Conservation (phyloP, 2,329 filamentous ascomycete genomes). For the Pestalotiopsis sp. region DNA sequence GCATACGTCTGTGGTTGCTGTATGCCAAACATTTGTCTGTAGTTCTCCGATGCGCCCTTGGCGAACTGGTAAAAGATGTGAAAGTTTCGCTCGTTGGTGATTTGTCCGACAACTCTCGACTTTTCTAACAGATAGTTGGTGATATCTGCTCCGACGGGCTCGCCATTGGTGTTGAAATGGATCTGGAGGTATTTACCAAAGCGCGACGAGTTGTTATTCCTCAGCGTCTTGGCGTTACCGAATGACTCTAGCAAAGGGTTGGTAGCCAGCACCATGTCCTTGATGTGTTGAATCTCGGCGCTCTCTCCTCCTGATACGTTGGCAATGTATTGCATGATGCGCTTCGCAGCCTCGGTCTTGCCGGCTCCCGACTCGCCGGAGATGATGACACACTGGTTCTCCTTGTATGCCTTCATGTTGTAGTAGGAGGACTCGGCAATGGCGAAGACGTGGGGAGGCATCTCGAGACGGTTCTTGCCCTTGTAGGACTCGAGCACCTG, state of each 20-base stretch:
- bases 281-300: conserved; percentile 91
- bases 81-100: conserved; percentile 94
- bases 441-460: conserved; percentile 94
- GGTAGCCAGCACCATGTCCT: conserved; percentile 98
- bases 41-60: conserved; percentile 86
- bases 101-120: conserved; percentile 92
- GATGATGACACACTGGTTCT: conserved; percentile 99
- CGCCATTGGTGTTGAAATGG: conserved; percentile 88
- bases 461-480: conserved; percentile 95
- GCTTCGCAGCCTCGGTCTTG: conserved; percentile 98
- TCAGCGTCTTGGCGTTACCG: conserved; percentile 94
- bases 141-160: conserved; percentile 95
- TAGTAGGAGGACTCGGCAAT: conserved; percentile 94
- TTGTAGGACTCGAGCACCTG: conserved; percentile 90
- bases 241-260: conserved; percentile 97
- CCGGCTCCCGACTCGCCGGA: conserved; percentile 97
- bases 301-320: conserved; percentile 87
- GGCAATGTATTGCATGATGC: conserved; percentile 99
- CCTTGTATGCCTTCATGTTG: conserved; percentile 99
- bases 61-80: conserved; percentile 99
- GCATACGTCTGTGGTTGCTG: conserved; percentile 91
- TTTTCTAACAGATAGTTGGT: conserved; percentile 98
- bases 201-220: conserved; percentile 98
- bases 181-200: conserved; percentile 99
- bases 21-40: conserved; percentile 85